Percentiles rank a stretch among this genome's conserved stretches.
Conservation (phyloP, 495 filamentous ascomycete species). For the Lineolata rhizophorae region DNA sequence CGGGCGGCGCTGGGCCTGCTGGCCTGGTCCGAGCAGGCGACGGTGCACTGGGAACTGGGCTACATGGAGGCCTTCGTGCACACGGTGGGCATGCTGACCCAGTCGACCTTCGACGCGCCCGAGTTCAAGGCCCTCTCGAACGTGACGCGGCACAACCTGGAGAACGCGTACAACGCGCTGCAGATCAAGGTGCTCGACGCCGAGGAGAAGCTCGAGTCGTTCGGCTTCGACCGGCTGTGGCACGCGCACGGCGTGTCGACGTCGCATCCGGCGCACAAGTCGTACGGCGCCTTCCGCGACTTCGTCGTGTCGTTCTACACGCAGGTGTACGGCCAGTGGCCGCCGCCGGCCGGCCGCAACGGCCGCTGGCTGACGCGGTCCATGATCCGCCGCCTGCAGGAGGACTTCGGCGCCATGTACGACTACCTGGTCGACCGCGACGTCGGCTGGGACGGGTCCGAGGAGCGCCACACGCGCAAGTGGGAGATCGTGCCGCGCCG, state of each 20-base stretch:
- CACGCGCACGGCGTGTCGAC: slow-evolving; percentile 12
- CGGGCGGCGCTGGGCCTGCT: slow-evolving; percentile 37
- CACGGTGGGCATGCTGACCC: slow-evolving; percentile 38
- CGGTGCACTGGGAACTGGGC: slow-evolving; percentile 39
- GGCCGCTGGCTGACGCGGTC: slow-evolving; percentile 33
- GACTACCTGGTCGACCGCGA: slow-evolving; percentile 54
- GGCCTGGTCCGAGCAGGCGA: slow-evolving; percentile 36
- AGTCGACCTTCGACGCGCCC: slow-evolving; percentile 26
- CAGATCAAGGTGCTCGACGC: slow-evolving; percentile 38
- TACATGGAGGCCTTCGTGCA: slow-evolving; percentile 50
- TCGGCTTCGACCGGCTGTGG: slow-evolving; percentile 45
- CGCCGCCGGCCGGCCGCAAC: slow-evolving; percentile 21
- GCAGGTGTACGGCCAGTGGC: slow-evolving; percentile 31
- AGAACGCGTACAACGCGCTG: slow-evolving; percentile 36
- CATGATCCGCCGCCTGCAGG: slow-evolving; percentile 32
- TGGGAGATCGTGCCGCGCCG: slow-evolving; percentile 36
- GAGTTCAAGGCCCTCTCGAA: slow-evolving; percentile 37
- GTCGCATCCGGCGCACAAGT: slow-evolving; percentile 19
- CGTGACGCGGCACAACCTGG: slow-evolving; percentile 40
- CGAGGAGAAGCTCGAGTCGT: slow-evolving; percentile 32
- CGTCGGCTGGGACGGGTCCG: slow-evolving; percentile 37
- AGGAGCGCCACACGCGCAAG: slow-evolving; percentile 30
- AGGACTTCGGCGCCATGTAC: slow-evolving; percentile 46
- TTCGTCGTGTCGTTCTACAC: slow-evolving; percentile 34
- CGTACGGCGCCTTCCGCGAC: slow-evolving; percentile 31